A percentile compares a stretch with the other conserved stretches of the same genome.
phyloP scores from a whole-genome alignment of 345 rosid species.

The Pistacia integerrima region DNA sequence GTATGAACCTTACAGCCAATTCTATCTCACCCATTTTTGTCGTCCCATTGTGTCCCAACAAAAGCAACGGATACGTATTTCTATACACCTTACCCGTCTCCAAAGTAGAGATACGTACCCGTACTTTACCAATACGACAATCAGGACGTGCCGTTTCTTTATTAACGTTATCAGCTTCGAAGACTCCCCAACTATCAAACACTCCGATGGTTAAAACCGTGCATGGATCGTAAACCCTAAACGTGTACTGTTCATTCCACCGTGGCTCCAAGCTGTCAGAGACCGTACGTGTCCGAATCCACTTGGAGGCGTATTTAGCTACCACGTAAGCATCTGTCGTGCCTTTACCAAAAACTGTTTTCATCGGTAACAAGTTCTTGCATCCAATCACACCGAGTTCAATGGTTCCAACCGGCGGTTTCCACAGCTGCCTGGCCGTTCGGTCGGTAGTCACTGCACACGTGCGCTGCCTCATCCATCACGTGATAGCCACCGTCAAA shows the following conservation, averaged over 20 bases:
- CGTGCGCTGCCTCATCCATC: constrained; percentile 87
- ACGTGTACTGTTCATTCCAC: constrained; percentile 96
- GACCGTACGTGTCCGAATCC: constrained; percentile 89
- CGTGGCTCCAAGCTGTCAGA: constrained; percentile 72
- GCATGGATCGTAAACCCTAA: constrained; percentile 86
- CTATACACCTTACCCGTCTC: constrained; percentile 69
- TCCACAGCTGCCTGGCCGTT: constrained; percentile 96
- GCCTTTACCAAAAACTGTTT: constrained; percentile 59
- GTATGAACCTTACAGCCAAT: constrained; percentile 69
- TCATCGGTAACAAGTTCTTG: constrained; percentile 78
- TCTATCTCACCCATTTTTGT: constrained; percentile 79
- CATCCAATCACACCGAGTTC: constrained; percentile 86
- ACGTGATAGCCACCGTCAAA: constrained; percentile 97
- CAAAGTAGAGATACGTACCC: constrained; percentile 73
- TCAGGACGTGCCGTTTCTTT: constrained; percentile 59
- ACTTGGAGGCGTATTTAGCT: constrained; percentile 83
- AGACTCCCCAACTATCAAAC: constrained; percentile 65
- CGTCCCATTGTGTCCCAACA: constrained; percentile 57
- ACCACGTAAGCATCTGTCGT: constrained; percentile 81
- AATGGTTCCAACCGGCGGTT: constrained; percentile 70
- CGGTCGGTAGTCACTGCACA: constrained; percentile 84
- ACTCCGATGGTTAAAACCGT: constrained; percentile 80
- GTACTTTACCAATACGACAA: constrained; percentile 65
- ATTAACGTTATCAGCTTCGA: constrained; percentile 37
- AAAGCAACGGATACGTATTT: constrained; percentile 58